phyloP scores from a whole-genome alignment of 352 stramenopile species.

The Pythium aristosporum region DNA sequence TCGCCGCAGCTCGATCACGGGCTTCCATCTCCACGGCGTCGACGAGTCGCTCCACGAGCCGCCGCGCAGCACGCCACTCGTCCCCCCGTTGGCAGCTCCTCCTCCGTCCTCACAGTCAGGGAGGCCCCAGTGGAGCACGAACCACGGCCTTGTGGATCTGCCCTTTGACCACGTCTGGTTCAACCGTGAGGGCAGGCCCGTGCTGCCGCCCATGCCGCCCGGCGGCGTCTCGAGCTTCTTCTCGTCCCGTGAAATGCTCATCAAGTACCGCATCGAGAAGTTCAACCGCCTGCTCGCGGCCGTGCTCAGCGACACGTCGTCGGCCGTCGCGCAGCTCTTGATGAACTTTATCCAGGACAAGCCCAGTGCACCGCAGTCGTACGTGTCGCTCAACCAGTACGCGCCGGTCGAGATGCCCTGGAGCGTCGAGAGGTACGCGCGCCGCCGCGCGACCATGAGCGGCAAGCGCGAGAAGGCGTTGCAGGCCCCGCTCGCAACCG shows the following conservation, averaged over 20 bases:
- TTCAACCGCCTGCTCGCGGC: slow-evolving; percentile 75
- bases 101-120: slow-evolving; percentile 13
- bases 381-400: slow-evolving; percentile 76
- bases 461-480: slow-evolving; percentile 39
- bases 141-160: slow-evolving; percentile 42
- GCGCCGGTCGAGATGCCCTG: slow-evolving; percentile 67
- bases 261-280: slow-evolving; percentile 59
- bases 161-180: slow-evolving; percentile 58
- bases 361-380: slow-evolving; percentile 51
- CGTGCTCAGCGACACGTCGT: slow-evolving; percentile 63
- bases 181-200: slow-evolving; percentile 43
- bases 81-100: no score
- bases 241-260: slow-evolving; percentile 52
- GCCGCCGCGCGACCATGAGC: slow-evolving; percentile 63
- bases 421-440: slow-evolving; percentile 58
- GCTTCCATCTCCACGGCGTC: slow-evolving; percentile 24
- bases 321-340: slow-evolving; percentile 54
- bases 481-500: slow-evolving; percentile 20
- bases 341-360: slow-evolving; percentile 83
- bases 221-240: slow-evolving; percentile 66
- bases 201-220: slow-evolving; percentile 50
- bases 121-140: slow-evolving; percentile 32
- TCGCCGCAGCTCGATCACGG: slow-evolving; percentile 31
- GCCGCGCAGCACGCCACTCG: not conserved
- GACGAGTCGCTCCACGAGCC: slow-evolving; percentile 25